Evolutionary conservation across 2,329 filamentous ascomycete species (phyloP).

Genomic region (Coleophoma cylindrospora): DNA sequence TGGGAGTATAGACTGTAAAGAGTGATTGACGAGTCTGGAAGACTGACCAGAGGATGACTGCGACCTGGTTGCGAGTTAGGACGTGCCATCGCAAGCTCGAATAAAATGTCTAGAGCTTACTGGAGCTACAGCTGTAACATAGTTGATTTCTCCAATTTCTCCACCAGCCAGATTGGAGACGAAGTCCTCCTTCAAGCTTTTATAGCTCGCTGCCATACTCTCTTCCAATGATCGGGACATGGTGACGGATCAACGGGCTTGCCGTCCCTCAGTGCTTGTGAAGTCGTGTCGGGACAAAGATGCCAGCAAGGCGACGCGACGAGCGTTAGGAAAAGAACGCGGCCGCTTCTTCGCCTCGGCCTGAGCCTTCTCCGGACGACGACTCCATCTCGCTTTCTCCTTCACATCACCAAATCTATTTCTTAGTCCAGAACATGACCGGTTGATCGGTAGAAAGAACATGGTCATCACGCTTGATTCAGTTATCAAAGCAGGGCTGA

Average conservation of each 20-base stretch:
- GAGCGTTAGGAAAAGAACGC: not conserved
- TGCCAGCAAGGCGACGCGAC: not conserved
- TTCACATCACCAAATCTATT: too few species aligned
- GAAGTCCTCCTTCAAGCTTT: slow-evolving; percentile 89
- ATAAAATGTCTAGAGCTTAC: slow-evolving; percentile 45
- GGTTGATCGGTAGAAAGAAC: too few species aligned
- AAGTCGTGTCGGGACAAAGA: not conserved
- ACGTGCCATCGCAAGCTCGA: slow-evolving; percentile 6
- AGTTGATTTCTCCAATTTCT: slow-evolving; percentile 78
- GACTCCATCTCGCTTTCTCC: too few species aligned
- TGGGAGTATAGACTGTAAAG: slow-evolving; percentile 68
- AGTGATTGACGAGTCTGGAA: slow-evolving; percentile 80
- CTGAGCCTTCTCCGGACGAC: too few species aligned
- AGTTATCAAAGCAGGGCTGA: too few species aligned
- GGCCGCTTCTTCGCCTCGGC: not conserved
- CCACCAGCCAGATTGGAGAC: slow-evolving; percentile 89
- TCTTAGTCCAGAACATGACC: too few species aligned
- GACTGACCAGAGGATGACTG: slow-evolving; percentile 81
- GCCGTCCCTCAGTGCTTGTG: slow-evolving; percentile 1
- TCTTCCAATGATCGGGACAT: slow-evolving; percentile 26
- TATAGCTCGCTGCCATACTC: slow-evolving; percentile 60
- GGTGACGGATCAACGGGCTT: not conserved
- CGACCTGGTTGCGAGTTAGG: slow-evolving; percentile 49
- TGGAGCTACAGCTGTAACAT: slow-evolving; percentile 77
- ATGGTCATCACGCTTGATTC: too few species aligned